Evolutionary conservation across 192 early-diverging fungal genomes (phyloP).

Genomic region (Radiomyces spectabilis): DNA sequence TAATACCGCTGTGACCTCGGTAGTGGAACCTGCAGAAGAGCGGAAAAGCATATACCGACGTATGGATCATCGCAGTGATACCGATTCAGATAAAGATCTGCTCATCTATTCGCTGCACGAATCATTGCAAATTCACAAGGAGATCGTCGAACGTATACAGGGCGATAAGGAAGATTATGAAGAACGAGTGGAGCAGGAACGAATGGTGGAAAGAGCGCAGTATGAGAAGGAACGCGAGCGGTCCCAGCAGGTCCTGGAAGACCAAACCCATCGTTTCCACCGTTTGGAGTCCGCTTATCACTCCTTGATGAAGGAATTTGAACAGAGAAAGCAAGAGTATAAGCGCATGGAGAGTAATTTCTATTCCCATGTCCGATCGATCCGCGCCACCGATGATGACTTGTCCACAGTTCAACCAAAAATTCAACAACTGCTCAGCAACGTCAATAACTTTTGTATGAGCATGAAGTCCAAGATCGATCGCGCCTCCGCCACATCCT

Average conservation of each 20-base stretch:
- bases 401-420: slow-evolving; percentile 37
- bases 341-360: slow-evolving; percentile 13
- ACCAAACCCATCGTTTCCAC: neutral
- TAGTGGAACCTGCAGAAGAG: no score
- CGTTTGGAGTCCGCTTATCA: neutral
- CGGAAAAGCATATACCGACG: no score
- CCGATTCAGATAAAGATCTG: slow-evolving; percentile 17
- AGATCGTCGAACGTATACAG: slow-evolving; percentile 9
- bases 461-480: slow-evolving; percentile 8
- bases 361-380: slow-evolving; percentile 15
- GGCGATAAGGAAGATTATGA: slow-evolving; percentile 2
- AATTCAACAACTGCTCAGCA: slow-evolving; percentile 22
- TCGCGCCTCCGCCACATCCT: neutral
- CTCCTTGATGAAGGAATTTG: neutral
- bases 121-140: slow-evolving; percentile 12
- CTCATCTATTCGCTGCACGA: slow-evolving; percentile 14
- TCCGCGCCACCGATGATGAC: slow-evolving; percentile 44
- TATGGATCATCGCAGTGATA: no score
- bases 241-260: neutral
- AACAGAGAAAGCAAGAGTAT: slow-evolving; percentile 7
- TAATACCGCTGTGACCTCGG: no score
- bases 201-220: neutral
- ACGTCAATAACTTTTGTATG: slow-evolving; percentile 20
- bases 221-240: neutral
- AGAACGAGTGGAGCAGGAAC: neutral